A percentile compares a stretch with the other conserved stretches of the same genome.
Conservation (phyloP, 257 asterid genomes). For the Echites panduratus region DNA sequence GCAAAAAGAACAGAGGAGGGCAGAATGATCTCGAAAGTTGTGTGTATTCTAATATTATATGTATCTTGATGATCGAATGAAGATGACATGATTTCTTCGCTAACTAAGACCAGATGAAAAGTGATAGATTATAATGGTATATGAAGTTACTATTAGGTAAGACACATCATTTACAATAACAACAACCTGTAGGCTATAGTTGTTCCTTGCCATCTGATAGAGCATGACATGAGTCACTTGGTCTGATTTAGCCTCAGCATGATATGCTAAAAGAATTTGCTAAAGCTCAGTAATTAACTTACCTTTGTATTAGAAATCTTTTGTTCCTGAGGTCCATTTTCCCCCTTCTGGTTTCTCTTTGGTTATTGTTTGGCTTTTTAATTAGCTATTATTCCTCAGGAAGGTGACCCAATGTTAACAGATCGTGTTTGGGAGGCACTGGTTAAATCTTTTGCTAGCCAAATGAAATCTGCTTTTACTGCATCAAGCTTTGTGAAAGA, state of each 20-base stretch:
- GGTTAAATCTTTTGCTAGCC: constrained; percentile 84
- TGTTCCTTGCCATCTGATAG: background rate
- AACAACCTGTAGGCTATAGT: background rate
- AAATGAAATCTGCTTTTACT: constrained; percentile 89
- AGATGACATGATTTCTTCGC: background rate
- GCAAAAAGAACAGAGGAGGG: background rate
- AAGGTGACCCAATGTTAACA: constrained; percentile 79
- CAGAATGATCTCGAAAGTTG: too few species aligned
- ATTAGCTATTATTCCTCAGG: constrained; percentile 42
- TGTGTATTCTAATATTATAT: background rate
- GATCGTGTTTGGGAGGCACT: constrained; percentile 94
- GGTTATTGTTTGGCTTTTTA: constrained; percentile 18
- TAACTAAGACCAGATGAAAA: background rate
- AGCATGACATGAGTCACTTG: background rate
- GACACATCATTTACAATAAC: background rate
- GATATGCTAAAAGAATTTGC: background rate
- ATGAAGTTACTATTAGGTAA: background rate
- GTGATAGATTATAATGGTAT: background rate
- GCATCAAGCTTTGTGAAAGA: constrained; percentile 96
- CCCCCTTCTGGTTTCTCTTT: background rate
- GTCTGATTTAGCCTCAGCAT: background rate
- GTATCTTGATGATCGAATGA: background rate
- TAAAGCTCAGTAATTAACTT: background rate
- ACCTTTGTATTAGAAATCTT: background rate
- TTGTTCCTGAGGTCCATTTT: background rate